phyloP scores from a whole-genome alignment of 2,329 filamentous ascomycete genomes.

The Massarina eburnea region DNA sequence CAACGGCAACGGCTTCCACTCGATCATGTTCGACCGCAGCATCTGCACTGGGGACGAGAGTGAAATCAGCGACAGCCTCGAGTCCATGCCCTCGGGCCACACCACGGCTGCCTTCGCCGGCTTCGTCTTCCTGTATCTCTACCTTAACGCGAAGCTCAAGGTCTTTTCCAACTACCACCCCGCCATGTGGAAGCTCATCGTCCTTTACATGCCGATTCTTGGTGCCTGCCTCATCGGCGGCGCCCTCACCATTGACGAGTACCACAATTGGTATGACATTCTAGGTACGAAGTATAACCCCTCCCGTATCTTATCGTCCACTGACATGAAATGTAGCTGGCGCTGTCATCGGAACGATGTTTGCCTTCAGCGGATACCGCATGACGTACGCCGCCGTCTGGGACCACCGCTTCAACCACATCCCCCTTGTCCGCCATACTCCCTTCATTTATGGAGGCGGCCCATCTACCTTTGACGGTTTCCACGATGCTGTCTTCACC shows the following conservation, averaged over 20 bases:
- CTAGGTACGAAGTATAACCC: too few relatives aligned
- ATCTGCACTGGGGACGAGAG: constrained; percentile 68
- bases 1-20: constrained; percentile 55
- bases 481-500: constrained; percentile 60
- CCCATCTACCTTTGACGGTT: constrained; percentile 43
- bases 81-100: constrained; percentile 74
- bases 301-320: too few relatives aligned
- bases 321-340: too few relatives aligned
- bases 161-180: constrained; percentile 73
- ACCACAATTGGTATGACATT: constrained; percentile 77
- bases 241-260: constrained; percentile 70
- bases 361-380: constrained; percentile 66
- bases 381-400: constrained; percentile 69
- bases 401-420: constrained; percentile 66
- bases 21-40: constrained; percentile 68
- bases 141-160: constrained; percentile 79
- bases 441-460: constrained; percentile 56
- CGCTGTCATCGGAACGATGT: constrained; percentile 63
- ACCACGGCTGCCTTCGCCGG: constrained; percentile 73
- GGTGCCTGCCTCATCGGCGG: constrained; percentile 69
- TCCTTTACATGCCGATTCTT: constrained; percentile 66
- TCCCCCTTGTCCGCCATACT: constrained; percentile 62
- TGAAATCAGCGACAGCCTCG: constrained; percentile 68
- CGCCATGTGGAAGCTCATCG: constrained; percentile 71
- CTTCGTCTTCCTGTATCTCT: constrained; percentile 70